Base-by-base conservation (phyloP, 2,329 filamentous ascomycete genomes). In the Epichloe baconii region DNA sequence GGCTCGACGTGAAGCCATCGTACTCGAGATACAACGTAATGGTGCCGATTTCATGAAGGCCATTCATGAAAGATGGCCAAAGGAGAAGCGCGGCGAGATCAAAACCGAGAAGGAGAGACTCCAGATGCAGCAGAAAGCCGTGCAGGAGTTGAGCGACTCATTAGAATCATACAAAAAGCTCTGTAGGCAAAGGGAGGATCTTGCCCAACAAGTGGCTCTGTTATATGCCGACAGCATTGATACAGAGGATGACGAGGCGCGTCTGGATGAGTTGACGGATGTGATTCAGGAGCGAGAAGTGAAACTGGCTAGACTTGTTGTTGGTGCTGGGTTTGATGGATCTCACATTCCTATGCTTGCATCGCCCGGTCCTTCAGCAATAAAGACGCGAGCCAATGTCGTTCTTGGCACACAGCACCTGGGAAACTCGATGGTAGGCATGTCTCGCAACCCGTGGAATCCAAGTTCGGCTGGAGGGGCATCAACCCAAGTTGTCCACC, bases 141-240 rank as follows among this genome's bases (percentile, higher is more conserved):
- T 79, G 19, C 64, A 71, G 35, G 58, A 64, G 11, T 61, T 79
- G 3, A 60, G 63, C 15, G 62, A 58, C 8, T 68, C 73, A n/a
- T 62, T 74, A 51, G 65, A 69, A 21, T 63, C 65, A 2, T 75
- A 74, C 52, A 64, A 66, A 44, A 58, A 64, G 3, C 61, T 79
- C 12, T 64, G 64, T 41, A 62, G 63, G 15, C 69, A 73, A 54
- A 69, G 70, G 44, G 71, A 79, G 52, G 59, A 65, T 5, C 61
- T 80, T 21, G 66, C 75, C 0, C 62, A 70, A 45, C 66, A 69
- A 48, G 71, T 80, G 47, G 68, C 69, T 3, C 66, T 74, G 52
- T 73, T 73, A 0, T 81, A 79, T 54, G 70, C 69, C 14, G 69
- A 76, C 10, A 71, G 71, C 23, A 59, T 73, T 14, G 72, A 79